A percentile compares a stretch with the other conserved stretches of the same genome.
These are phyloP conservation scores for Pseudophaeomoniella oleicola DNA, from an alignment of 2,329 filamentous ascomycete species.

Conservation along the genomic window DNA sequence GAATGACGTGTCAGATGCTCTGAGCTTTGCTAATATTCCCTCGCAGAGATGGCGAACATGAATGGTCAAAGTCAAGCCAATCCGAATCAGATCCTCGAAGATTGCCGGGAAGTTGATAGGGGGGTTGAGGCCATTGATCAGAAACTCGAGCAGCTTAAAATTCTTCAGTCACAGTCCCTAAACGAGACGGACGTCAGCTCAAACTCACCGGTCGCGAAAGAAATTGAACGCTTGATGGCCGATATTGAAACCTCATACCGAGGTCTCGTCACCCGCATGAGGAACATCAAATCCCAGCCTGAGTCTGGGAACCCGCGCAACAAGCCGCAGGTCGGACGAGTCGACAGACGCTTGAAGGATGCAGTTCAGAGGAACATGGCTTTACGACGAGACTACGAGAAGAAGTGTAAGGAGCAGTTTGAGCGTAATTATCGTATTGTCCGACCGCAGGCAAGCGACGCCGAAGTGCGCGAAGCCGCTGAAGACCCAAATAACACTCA, in stretches of 20 bases:
- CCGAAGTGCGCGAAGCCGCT: slow-evolving; percentile 64
- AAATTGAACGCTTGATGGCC: slow-evolving; percentile 58
- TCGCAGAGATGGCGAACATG: slow-evolving; percentile 28
- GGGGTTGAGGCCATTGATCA: slow-evolving; percentile 61
- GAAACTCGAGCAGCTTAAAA: slow-evolving; percentile 57
- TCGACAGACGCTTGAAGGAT: slow-evolving; percentile 64
- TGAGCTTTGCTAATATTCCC: slow-evolving; percentile 7
- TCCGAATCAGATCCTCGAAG: slow-evolving; percentile 68
- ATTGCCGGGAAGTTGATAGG: slow-evolving; percentile 66
- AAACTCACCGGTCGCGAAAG: slow-evolving; percentile 48
- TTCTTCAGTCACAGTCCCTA: slow-evolving; percentile 56
- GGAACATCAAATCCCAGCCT: slow-evolving; percentile 66
- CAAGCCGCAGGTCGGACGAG: slow-evolving; percentile 62
- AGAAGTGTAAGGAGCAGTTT: slow-evolving; percentile 69
- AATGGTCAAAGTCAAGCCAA: slow-evolving; percentile 27
- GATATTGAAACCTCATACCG: slow-evolving; percentile 78
- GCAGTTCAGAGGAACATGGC: slow-evolving; percentile 73
- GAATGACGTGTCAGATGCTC: too few species aligned
- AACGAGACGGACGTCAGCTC: slow-evolving; percentile 59
- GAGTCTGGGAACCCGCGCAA: slow-evolving; percentile 62
- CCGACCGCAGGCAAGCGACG: slow-evolving; percentile 61
- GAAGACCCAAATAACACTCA: slow-evolving; percentile 57
- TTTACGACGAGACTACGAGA: slow-evolving; percentile 65
- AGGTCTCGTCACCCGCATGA: slow-evolving; percentile 62
- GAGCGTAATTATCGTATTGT: slow-evolving; percentile 85